Evolutionary conservation across 2,329 filamentous ascomycete species (phyloP).

Genomic region (Aschersonia sp.): DNA sequence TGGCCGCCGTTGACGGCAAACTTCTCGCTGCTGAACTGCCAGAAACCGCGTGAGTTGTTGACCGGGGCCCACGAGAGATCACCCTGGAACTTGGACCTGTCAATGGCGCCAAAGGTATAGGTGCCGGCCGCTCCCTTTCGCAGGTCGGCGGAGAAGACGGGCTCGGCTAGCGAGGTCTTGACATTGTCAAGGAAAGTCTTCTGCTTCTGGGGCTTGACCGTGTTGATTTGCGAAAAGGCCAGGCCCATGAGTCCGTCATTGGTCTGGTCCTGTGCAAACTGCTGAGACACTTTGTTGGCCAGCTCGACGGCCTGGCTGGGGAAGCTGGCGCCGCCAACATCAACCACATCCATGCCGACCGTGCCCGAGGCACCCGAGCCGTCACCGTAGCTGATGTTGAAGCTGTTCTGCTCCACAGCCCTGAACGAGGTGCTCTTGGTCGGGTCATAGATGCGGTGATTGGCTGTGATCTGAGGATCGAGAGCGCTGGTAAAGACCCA

Average conservation of each 20-base stretch:
- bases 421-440: slow-evolving; percentile 21
- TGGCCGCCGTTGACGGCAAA: slow-evolving; percentile 8
- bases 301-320: slow-evolving; percentile 26
- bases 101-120: slow-evolving; percentile 63
- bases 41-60: slow-evolving; percentile 50
- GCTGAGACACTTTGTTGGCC: slow-evolving; percentile 22
- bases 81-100: slow-evolving; percentile 47
- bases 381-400: slow-evolving; percentile 30
- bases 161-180: slow-evolving; percentile 6
- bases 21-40: slow-evolving; percentile 23
- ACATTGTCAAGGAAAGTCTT: slow-evolving; percentile 27
- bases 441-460: slow-evolving; percentile 25
- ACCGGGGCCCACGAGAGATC: slow-evolving; percentile 46
- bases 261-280: slow-evolving; percentile 26
- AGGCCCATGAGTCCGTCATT: slow-evolving; percentile 29
- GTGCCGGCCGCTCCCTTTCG: slow-evolving; percentile 39
- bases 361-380: slow-evolving; percentile 24
- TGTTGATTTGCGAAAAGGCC: slow-evolving; percentile 27
- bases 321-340: slow-evolving; percentile 25
- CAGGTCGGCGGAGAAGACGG: slow-evolving; percentile 55
- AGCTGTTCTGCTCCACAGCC: slow-evolving; percentile 20
- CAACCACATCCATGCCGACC: slow-evolving; percentile 28
- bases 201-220: slow-evolving; percentile 22
- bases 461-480: slow-evolving; percentile 16
- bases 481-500: slow-evolving; percentile 28